phyloP scores from a whole-genome alignment of 306 rosid species.

The Lagenaria siceraria region DNA sequence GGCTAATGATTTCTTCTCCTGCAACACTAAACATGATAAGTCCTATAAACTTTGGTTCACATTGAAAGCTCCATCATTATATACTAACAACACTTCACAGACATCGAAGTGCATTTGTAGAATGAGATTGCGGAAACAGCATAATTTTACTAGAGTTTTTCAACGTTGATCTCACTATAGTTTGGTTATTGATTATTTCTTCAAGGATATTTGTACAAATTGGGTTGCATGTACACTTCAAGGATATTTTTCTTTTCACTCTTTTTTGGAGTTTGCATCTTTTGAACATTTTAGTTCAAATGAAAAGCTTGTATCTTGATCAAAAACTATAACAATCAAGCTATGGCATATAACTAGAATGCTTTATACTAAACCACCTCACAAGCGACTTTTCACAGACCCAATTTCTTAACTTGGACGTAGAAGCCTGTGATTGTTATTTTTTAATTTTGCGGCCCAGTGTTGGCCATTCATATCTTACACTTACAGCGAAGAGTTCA shows the following conservation, averaged over 20 bases:
- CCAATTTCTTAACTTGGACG: background rate
- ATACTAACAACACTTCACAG: background rate
- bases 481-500: background rate
- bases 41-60: background rate
- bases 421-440: background rate
- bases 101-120: background rate
- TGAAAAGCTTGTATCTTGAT: background rate
- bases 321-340: background rate
- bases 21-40: constrained; percentile 11
- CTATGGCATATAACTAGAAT: background rate
- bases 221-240: background rate
- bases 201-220: background rate
- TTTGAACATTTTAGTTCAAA: background rate
- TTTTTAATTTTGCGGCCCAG: background rate
- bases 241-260: too few relatives aligned
- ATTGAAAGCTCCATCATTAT: background rate
- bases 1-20: constrained; percentile 68
- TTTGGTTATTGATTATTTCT: background rate
- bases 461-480: background rate
- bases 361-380: background rate
- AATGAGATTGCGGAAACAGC: background rate
- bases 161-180: background rate
- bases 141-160: background rate
- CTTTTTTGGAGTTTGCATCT: background rate
- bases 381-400: background rate